Base-by-base conservation (phyloP, 1,284 basidiomycete species). In the Phenoliferia sp. region DNA sequence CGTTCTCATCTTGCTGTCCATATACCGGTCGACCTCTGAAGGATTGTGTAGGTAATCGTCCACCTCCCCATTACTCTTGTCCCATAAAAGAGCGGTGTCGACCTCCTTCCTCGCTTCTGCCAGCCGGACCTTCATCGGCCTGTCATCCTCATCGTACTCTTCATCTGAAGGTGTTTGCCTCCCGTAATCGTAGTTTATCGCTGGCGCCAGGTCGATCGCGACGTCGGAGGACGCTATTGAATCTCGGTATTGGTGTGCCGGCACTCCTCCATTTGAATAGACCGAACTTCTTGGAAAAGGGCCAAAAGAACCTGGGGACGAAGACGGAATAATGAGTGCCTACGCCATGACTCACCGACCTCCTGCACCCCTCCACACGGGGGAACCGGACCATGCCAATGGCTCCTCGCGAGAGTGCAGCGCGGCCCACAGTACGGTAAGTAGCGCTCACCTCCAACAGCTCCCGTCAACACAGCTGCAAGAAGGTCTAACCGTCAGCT, bases 21-120 rank as follows among this genome's bases (percentile, higher is more conserved):
- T 44, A 22, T 44, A 44, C 15, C 39, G 39, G 39, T 44, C 39
- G 39, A 44, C 15, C 39, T 44, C 39, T 12, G 39, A 22, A 44
- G 39, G 39, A 22, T 44, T 22, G 39, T 44, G 39, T 44, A 44
- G 12, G 39, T 5, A 72, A 57, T 72, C 72, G 35, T 70, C 68
- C 56, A 39, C 71, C 58, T 72, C 73, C n/a, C 59, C 65, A 44
- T 74, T 74, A 61, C 73, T 70, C 62, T 76, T 71, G 54, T 71
- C 72, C 74, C 74, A 76, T 55, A 76, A 50, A 56, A 76, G 48
- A 7, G 48, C 48, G 48, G 48, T n/a, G 48, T 22, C 48, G 7
- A 52, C 9, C 48, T 9, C 48, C 48, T 22, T 52, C 48, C 48
- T 52, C 19, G 48, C 48, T 9, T 52, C 48, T 5, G 48, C 48